phyloP scores from a whole-genome alignment of 306 rosid genomes.

The Rosa lucieae region DNA sequence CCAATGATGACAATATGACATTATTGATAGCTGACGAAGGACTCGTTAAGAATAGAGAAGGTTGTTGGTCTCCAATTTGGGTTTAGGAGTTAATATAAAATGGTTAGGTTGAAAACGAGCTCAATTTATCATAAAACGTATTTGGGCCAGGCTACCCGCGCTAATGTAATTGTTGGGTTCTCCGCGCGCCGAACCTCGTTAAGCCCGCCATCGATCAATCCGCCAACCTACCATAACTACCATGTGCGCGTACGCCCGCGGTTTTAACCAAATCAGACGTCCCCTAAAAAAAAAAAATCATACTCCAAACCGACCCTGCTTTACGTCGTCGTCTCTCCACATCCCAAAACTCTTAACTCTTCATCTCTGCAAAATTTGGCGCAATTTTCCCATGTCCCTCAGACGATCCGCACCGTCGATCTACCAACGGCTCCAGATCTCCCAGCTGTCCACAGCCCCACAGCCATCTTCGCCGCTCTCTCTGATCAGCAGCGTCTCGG shows the following conservation, averaged over 20 bases:
- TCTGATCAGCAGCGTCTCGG: constrained; percentile 15
- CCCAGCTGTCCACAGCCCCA: constrained; percentile 24
- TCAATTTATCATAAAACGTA: not conserved
- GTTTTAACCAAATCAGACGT: not conserved
- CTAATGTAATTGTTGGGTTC: not conserved
- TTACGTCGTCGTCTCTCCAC: constrained; percentile 6
- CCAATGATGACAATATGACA: no score
- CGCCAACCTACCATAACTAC: not conserved
- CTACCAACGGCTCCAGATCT: constrained; percentile 31
- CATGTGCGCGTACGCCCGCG: not conserved
- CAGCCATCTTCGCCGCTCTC: constrained; percentile 25
- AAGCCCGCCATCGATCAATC: not conserved
- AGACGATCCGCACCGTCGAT: constrained; percentile 38
- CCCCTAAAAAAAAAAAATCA: no score
- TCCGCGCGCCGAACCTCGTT: not conserved
- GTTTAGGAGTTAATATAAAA: no score
- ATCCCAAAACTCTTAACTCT: not conserved
- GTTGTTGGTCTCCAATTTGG: no score
- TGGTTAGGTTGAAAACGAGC: not conserved
- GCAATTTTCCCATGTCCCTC: constrained; percentile 40
- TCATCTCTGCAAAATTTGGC: constrained; percentile 20
- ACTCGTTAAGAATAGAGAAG: no score
- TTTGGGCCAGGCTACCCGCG: not conserved
- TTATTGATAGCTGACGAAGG: no score
- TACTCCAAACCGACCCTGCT: not conserved